phyloP scores from a whole-genome alignment of 441 rosid genomes.

The Isatis lusitanica region DNA sequence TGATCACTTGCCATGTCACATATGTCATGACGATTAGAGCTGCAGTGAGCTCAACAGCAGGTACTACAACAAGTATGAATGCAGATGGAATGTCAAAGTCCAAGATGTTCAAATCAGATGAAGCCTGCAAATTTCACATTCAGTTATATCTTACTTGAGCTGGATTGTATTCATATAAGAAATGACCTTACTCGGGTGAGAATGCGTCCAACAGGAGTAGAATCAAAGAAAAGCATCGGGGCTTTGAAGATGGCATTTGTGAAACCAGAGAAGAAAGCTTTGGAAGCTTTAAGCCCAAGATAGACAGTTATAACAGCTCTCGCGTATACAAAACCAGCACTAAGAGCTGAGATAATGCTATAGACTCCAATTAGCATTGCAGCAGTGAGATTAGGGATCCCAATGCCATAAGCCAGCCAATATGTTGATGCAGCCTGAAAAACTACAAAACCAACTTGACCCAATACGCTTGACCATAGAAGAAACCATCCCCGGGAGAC shows the following conservation, averaged over 20 bases:
- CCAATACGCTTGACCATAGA: conserved; percentile 38
- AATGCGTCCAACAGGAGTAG: conserved; percentile 87
- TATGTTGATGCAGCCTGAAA: conserved; percentile 81
- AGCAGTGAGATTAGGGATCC: conserved; percentile 48
- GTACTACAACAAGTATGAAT: conserved; percentile 43
- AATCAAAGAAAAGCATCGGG: conserved; percentile 85
- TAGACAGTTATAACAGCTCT: conserved; percentile 52
- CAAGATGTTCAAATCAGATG: conserved; percentile 77
- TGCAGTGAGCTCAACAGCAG: conserved; percentile 51
- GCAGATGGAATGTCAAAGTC: conserved; percentile 80
- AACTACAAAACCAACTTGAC: conserved; percentile 52
- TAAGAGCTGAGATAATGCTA: conserved; percentile 54
- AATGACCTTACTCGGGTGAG: conserved; percentile 67
- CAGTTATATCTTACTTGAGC: not conserved
- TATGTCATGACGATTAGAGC: conserved; percentile 65
- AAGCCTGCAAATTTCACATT: conserved; percentile 53
- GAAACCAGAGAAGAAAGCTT: conserved; percentile 72
- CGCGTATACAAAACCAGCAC: conserved; percentile 55
- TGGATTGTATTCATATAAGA: conserved; percentile 6
- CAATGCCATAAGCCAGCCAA: conserved; percentile 83
- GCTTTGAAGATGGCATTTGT: conserved; percentile 72
- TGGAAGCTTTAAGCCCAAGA: conserved; percentile 78
- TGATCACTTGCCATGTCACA: conserved; percentile 92
- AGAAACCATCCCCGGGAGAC: conserved; percentile 54
- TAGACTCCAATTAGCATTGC: conserved; percentile 67